Percentiles rank a stretch among this genome's conserved stretches.
Conservation (phyloP, 176 grass and related monocot genomes). For the Ensete ventricosum region DNA sequence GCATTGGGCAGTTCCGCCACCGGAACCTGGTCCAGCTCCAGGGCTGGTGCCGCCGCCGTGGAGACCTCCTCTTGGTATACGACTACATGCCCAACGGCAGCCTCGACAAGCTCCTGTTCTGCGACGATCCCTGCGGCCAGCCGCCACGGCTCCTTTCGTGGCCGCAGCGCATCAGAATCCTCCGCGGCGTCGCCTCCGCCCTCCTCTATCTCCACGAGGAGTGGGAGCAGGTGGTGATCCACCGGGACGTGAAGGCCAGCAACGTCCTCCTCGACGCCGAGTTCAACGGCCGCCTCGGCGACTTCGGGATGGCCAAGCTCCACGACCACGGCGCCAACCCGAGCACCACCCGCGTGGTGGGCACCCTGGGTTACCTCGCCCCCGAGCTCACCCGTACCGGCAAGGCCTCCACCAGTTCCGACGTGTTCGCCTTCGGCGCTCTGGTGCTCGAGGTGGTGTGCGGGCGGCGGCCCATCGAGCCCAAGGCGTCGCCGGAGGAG, state of each 20-base stretch:
- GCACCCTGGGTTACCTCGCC: constrained; percentile 71
- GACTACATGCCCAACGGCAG: constrained; percentile 83
- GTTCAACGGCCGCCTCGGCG: constrained; percentile 51
- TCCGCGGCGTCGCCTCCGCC: constrained; percentile 57
- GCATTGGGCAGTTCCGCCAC: constrained; percentile 68
- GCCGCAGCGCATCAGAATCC: constrained; percentile 27
- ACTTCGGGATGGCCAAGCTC: constrained; percentile 81
- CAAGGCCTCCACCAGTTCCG: constrained; percentile 40
- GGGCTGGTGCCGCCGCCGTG: constrained; percentile 74
- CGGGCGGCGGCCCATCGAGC: constrained; percentile 62
- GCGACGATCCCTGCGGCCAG: constrained; percentile 7
- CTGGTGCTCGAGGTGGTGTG: constrained; percentile 59
- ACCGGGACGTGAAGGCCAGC: constrained; percentile 85
- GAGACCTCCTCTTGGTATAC: constrained; percentile 72
- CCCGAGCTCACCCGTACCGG: constrained; percentile 73
- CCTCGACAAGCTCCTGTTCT: constrained; percentile 67
- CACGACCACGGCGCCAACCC: constrained; percentile 75
- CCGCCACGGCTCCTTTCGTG: constrained; percentile 31
- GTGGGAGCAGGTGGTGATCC: constrained; percentile 76
- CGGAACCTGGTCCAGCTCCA: constrained; percentile 78
- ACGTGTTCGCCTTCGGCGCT: constrained; percentile 83
- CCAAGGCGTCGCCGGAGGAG: constrained; percentile 43
- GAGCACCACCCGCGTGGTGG: constrained; percentile 66
- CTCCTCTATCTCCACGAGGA: constrained; percentile 85
- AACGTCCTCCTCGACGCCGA: constrained; percentile 68